These are phyloP conservation scores for Phalaenopsis aphrodite DNA, from an alignment of 106 monocot genomes.

Conservation along the genomic window DNA sequence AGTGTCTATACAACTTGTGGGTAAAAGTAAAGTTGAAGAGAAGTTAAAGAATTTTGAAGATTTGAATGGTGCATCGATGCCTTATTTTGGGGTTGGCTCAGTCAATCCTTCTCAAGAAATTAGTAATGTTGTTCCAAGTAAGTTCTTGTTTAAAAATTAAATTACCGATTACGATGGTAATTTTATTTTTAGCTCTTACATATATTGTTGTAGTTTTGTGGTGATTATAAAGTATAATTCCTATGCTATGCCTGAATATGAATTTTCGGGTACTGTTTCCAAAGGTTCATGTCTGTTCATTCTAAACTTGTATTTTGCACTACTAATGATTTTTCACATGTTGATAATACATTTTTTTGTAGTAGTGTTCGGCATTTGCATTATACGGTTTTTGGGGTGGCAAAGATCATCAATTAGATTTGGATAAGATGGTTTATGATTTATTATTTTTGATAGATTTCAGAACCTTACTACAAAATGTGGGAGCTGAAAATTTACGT, in stretches of 20 bases:
- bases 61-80: constrained; percentile 37
- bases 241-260: background rate
- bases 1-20: constrained; percentile 65
- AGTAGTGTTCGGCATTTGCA: background rate
- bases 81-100: constrained; percentile 72
- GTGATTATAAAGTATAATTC: background rate
- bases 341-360: background rate
- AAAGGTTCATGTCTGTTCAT: background rate
- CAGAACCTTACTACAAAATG: background rate
- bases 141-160: background rate
- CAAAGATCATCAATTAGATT: background rate
- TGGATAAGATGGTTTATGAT: background rate
- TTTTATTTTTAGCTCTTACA: background rate
- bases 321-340: background rate
- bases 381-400: background rate
- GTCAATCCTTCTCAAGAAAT: constrained; percentile 44
- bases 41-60: constrained; percentile 61
- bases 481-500: too few species aligned
- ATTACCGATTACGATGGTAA: background rate
- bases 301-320: background rate
- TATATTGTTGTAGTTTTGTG: background rate
- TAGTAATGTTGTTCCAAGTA: constrained; percentile 59
- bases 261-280: background rate
- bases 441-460: background rate
- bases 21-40: constrained; percentile 64